A percentile compares a stretch with the other conserved stretches of the same genome.
Evolutionary conservation across 169 alveolate genomes (phyloP).

Genomic region (Sarcocystis neurona): DNA sequence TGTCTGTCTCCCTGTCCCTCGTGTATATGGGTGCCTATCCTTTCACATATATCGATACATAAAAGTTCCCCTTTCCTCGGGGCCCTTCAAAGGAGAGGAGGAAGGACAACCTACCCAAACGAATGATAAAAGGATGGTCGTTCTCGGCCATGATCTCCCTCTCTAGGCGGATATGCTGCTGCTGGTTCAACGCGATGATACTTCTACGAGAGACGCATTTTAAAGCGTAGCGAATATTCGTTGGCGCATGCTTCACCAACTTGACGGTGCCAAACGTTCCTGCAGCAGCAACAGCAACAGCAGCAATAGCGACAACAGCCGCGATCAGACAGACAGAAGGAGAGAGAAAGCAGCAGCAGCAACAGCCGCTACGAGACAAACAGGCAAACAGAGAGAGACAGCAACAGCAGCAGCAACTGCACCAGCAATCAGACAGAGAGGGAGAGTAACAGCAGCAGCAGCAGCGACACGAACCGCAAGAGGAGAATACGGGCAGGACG

Average conservation of each 20-base stretch:
- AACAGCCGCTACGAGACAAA: not conserved
- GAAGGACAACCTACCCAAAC: constrained; percentile 77
- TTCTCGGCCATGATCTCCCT: constrained; percentile 91
- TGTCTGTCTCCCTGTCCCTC: too few species aligned
- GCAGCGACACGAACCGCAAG: too few species aligned
- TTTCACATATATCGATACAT: too few species aligned
- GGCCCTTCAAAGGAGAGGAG: too few species aligned
- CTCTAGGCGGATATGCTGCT: constrained; percentile 86
- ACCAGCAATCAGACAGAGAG: not conserved
- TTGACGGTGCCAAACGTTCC: constrained; percentile 91
- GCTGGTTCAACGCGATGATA: constrained; percentile 82
- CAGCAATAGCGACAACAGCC: not conserved
- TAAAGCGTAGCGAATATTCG: constrained; percentile 83
- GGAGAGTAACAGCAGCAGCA: not conserved
- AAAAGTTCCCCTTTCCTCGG: too few species aligned
- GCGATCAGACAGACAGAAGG: not conserved
- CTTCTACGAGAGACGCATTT: constrained; percentile 85
- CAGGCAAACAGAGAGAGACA: not conserved
- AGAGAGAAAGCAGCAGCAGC: not conserved
- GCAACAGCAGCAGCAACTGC: not conserved
- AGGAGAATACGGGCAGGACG: too few species aligned
- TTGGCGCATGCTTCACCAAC: constrained; percentile 78
- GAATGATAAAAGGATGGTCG: constrained; percentile 93
- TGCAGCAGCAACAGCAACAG: not conserved
- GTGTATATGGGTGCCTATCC: too few species aligned